A percentile compares a stretch with the other conserved stretches of the same genome.
phyloP scores from a whole-genome alignment of 352 stramenopile species.

The Globisporangium alternatum region DNA sequence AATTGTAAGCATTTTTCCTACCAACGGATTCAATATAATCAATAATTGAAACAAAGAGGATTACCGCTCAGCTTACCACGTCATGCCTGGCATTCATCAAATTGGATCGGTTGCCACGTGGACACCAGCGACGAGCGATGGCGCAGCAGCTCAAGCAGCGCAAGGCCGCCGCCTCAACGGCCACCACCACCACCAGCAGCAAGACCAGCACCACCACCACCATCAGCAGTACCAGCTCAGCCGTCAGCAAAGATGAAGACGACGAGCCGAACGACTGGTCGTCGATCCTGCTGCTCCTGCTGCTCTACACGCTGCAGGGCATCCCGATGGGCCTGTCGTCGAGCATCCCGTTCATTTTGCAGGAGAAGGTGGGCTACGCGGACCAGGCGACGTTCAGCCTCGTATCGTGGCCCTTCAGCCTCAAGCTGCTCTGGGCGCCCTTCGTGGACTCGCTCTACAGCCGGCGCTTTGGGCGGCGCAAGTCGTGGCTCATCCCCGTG shows the following conservation, averaged over 20 bases:
- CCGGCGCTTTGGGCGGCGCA: constrained; percentile 89
- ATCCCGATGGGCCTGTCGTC: constrained; percentile 98
- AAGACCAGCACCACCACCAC: not conserved
- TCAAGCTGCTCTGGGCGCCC: constrained; percentile 99
- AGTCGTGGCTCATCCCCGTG: constrained; percentile 97
- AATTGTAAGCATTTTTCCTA: not conserved
- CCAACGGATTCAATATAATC: not conserved
- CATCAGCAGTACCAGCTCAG: not conserved
- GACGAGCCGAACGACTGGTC: constrained; percentile 58
- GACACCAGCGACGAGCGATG: constrained; percentile 9
- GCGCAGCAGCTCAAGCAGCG: constrained; percentile 33
- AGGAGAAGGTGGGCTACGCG: constrained; percentile 96
- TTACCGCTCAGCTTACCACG: not conserved
- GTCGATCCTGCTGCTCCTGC: constrained; percentile 91
- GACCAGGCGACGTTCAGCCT: constrained; percentile 98
- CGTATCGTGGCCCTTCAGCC: constrained; percentile 97
- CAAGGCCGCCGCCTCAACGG: constrained; percentile 17
- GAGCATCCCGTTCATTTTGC: constrained; percentile 97
- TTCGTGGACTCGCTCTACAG: constrained; percentile 96
- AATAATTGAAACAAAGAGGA: not conserved
- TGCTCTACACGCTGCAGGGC: constrained; percentile 98
- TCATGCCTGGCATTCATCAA: constrained; percentile 10
- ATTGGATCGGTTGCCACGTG: constrained; percentile 8
- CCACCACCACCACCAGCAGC: not conserved
- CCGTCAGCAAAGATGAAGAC: constrained; percentile 11